These are phyloP conservation scores for Leccinum pachyderme DNA, from an alignment of 1,284 basidiomycete species.

Conservation along the genomic window DNA sequence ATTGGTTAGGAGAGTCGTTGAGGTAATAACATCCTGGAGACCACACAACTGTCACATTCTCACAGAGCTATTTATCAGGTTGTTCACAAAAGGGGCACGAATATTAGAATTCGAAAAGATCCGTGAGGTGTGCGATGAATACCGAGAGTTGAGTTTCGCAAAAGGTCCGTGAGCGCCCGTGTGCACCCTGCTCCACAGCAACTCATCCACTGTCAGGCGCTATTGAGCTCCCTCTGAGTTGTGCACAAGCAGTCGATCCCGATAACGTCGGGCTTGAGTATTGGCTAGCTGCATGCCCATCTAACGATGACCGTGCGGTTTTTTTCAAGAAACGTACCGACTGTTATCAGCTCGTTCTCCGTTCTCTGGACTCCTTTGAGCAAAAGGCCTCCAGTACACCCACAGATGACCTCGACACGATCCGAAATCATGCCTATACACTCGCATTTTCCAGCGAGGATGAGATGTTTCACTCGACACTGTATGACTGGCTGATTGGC, in stretches of 20 bases:
- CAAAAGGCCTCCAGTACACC: slow-evolving; percentile 43
- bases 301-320: slow-evolving; percentile 59
- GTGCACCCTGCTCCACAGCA: background rate
- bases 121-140: slow-evolving; percentile 83
- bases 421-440: slow-evolving; percentile 74
- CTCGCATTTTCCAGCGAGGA: slow-evolving; percentile 84
- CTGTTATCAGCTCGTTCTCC: slow-evolving; percentile 83
- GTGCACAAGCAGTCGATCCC: slow-evolving; percentile 79
- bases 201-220: slow-evolving; percentile 53
- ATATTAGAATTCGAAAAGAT: slow-evolving; percentile 85
- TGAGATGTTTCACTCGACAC: slow-evolving; percentile 89
- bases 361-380: slow-evolving; percentile 82
- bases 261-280: slow-evolving; percentile 77
- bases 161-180: slow-evolving; percentile 49
- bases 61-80: slow-evolving; percentile 40
- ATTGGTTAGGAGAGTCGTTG: slow-evolving; percentile 79
- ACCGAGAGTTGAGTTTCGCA: slow-evolving; percentile 79
- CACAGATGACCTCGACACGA: slow-evolving; percentile 58
- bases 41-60: background rate
- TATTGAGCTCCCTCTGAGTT: slow-evolving; percentile 82
- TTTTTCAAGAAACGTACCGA: slow-evolving; percentile 62
- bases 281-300: slow-evolving; percentile 66
- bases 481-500: slow-evolving; percentile 93
- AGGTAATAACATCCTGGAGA: slow-evolving; percentile 43
- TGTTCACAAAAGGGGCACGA: slow-evolving; percentile 86